Evolutionary conservation across 2,329 filamentous ascomycete species (phyloP).

Genomic region (Aschersonia sp.): DNA sequence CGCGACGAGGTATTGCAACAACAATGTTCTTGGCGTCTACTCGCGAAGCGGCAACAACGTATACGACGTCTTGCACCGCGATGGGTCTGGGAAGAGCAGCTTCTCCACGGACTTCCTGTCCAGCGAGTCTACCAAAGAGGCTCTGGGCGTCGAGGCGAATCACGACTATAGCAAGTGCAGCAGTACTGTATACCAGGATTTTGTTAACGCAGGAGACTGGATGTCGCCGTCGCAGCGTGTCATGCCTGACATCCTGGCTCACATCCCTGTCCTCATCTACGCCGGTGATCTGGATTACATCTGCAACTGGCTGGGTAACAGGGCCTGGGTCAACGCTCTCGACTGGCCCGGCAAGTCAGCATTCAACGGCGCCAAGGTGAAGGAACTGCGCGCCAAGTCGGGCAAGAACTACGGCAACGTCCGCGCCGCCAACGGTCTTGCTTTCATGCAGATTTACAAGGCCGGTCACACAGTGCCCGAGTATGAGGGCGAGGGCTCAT

Average conservation of each 20-base stretch:
- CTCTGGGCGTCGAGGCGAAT: conserved; percentile 76
- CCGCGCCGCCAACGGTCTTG: conserved; percentile 85
- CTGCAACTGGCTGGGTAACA: conserved; percentile 97
- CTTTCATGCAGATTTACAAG: conserved; percentile 76
- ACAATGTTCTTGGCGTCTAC: conserved; percentile 83
- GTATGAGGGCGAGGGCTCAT: conserved; percentile 77
- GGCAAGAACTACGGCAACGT: conserved; percentile 49
- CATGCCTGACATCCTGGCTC: conserved; percentile 68
- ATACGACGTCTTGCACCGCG: conserved; percentile 84
- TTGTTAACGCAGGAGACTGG: conserved; percentile 77
- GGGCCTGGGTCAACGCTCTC: conserved; percentile 83
- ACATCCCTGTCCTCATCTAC: conserved; percentile 92
- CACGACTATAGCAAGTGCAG: conserved; percentile 81
- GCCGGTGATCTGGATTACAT: conserved; percentile 80
- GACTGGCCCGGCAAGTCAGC: conserved; percentile 80
- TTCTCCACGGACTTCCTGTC: conserved; percentile 84
- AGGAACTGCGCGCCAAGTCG: conserved; percentile 49
- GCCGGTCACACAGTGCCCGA: conserved; percentile 95
- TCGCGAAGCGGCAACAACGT: conserved; percentile 51
- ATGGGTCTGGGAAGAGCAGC: conserved; percentile 77
- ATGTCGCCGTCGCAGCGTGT: conserved; percentile 93
- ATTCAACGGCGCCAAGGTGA: conserved; percentile 56
- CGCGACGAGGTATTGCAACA: conserved; percentile 94
- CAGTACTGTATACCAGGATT: conserved; percentile 94
- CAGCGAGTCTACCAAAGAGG: conserved; percentile 64